Percentiles rank a stretch among this genome's conserved stretches.
Evolutionary conservation across 2,329 filamentous ascomycete species (phyloP).

Genomic region (Aspergillus intermedius): DNA sequence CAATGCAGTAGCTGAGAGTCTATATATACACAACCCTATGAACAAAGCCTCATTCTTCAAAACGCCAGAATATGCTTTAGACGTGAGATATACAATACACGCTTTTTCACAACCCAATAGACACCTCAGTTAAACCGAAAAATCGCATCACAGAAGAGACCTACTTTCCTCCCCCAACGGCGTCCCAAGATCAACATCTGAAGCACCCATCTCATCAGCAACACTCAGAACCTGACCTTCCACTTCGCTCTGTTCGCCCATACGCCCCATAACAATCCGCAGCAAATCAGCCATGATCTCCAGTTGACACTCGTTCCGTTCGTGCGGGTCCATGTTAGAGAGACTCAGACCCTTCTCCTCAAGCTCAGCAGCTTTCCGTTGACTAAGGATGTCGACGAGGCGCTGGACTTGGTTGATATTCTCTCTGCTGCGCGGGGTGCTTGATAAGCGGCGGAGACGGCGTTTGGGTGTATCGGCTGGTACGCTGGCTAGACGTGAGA

Average conservation of each 20-base stretch:
- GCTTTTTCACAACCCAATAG: background rate
- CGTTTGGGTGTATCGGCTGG: conserved; percentile 27
- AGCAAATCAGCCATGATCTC: conserved; percentile 38
- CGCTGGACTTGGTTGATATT: conserved; percentile 40
- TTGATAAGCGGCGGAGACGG: conserved; percentile 36
- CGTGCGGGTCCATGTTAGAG: conserved; percentile 30
- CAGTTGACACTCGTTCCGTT: conserved; percentile 36
- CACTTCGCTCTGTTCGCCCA: conserved; percentile 21
- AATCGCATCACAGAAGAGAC: conserved; percentile 14
- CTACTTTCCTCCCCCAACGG: conserved; percentile 21
- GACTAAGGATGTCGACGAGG: conserved; percentile 39
- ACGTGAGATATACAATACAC: background rate
- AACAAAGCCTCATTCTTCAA: background rate
- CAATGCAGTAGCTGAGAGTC: background rate
- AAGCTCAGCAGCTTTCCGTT: conserved; percentile 28
- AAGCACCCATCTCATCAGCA: conserved; percentile 33
- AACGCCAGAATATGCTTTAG: background rate
- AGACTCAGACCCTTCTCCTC: conserved; percentile 26
- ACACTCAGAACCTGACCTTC: conserved; percentile 28
- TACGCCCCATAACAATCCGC: conserved; percentile 34
- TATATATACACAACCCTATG: background rate
- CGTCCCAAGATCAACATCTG: conserved; percentile 25
- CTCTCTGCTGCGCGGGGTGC: conserved; percentile 37
- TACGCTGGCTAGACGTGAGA: conserved; percentile 40
- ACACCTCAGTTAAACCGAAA: background rate